Percentiles rank a stretch among this genome's conserved stretches.
Evolutionary conservation across 345 rosid genomes (phyloP).

Genomic region (Lepidium sativum): DNA sequence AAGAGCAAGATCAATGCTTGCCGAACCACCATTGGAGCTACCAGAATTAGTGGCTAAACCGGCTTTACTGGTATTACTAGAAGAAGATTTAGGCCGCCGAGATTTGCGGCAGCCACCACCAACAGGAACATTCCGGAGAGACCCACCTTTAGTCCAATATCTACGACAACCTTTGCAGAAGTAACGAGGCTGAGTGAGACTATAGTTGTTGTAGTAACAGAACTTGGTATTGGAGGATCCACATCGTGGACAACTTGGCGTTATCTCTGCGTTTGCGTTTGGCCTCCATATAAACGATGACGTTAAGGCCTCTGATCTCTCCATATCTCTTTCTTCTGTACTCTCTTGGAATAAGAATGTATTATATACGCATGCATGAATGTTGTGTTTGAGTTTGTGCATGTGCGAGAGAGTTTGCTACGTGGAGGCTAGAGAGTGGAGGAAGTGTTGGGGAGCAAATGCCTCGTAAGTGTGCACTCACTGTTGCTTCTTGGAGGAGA

Average conservation of each 20-base stretch:
- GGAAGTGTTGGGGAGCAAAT: slow-evolving; percentile 21
- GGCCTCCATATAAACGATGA: slow-evolving; percentile 30
- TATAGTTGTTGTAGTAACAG: slow-evolving; percentile 32
- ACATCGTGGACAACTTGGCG: slow-evolving; percentile 31
- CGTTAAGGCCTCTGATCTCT: slow-evolving; percentile 22
- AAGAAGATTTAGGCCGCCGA: slow-evolving; percentile 29
- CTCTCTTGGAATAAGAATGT: slow-evolving; percentile 10
- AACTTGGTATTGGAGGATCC: slow-evolving; percentile 31
- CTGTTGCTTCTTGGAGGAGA: slow-evolving; percentile 26
- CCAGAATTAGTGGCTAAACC: neutral
- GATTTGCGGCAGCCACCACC: slow-evolving; percentile 32
- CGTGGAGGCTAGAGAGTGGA: slow-evolving; percentile 25
- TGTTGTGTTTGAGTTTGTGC: slow-evolving; percentile 5
- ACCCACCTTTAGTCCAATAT: slow-evolving; percentile 31
- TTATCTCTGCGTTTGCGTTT: slow-evolving; percentile 26
- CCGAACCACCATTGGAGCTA: slow-evolving; percentile 10
- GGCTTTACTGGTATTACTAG: neutral
- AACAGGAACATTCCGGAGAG: slow-evolving; percentile 28
- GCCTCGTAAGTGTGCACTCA: slow-evolving; percentile 27
- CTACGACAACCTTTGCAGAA: slow-evolving; percentile 32
- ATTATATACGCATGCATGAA: slow-evolving; percentile 30
- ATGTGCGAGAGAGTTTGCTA: slow-evolving; percentile 16
- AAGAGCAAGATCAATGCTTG: slow-evolving; percentile 28
- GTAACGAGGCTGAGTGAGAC: slow-evolving; percentile 32
- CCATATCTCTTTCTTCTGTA: slow-evolving; percentile 13